Evolutionary conservation across 768 basidiomycete genomes (phyloP), one percentile per base, ranked within the genome.

Genomic region (Russula brevipes): DNA sequence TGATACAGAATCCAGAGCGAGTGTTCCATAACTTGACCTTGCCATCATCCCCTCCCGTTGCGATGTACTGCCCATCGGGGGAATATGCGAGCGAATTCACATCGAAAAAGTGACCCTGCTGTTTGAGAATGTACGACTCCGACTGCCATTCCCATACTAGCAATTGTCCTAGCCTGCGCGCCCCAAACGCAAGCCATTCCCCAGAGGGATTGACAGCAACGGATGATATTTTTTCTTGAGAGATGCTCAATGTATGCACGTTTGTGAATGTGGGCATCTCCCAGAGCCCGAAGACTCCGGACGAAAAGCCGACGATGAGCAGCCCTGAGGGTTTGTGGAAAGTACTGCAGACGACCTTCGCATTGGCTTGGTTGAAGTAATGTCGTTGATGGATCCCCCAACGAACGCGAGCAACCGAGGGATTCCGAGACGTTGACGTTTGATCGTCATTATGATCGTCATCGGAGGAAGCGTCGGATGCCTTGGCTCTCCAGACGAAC

Each of bases 121-220:
- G 96, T 74, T 98, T 98, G 66, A 99, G 83, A 52, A 99, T 85
- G 72, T 99, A 99, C 16, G 89, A 92, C 73, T 98, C 95, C 46
- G 89, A 92, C 75, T 98, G 96, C 97, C 97, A 99, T 76, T 99
- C 97, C 97, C 97, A 98, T 1, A 98, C 97, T 19, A 99, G 86
- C 30, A 99, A 86, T 71, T 98, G 97, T 3, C 97, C 97, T 17
- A 98, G 83, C 72, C 93, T 95, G 61, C 82, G 82, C 0, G 95
- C 94, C 16, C 97, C 97, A 69, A 99, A 98, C 0, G 95, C 97
- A 16, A 99, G 85, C 97, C 97, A 99, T 76, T 99, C 97, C 7
- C 97, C 96, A 0, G 92, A 88, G 0, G 89, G 77, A 66, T 89
- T 96, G 68, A 98, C 89, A 1, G 94, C 89, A 36, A 98, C 91